Conservation (phyloP, 192 early-diverging fungal species). For the Coemansia sp. region DNA sequence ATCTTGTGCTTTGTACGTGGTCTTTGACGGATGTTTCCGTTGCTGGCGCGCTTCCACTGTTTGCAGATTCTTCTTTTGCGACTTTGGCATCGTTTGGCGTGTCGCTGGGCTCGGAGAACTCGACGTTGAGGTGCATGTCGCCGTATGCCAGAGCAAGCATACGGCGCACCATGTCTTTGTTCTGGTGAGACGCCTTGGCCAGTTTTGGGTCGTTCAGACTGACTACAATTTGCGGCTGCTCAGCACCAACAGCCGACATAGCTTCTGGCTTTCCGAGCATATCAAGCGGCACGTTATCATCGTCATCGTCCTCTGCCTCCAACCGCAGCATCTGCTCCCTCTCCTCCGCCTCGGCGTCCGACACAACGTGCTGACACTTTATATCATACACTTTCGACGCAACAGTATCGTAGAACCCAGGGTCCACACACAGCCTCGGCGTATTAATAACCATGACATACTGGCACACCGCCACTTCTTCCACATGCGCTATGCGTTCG, state of each 20-base stretch:
- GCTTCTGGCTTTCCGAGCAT: not conserved
- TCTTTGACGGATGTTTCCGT: not conserved
- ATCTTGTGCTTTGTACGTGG: not conserved
- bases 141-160: conserved; percentile 28
- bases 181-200: not conserved
- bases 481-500: conserved; percentile 65
- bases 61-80: not conserved
- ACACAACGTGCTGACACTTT: conserved; percentile 61
- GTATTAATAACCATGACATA: conserved; percentile 81
- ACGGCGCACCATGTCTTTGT: conserved; percentile 27
- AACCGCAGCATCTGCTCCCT: not conserved
- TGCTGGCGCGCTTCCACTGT: not conserved
- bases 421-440: conserved; percentile 66
- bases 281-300: conserved; percentile 9
- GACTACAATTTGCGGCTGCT: conserved; percentile 29
- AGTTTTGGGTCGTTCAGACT: conserved; percentile 29
- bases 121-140: conserved; percentile 15
- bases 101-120: conserved; percentile 11
- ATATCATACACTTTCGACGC: conserved; percentile 58
- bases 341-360: conserved; percentile 46
- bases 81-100: not conserved
- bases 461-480: conserved; percentile 68
- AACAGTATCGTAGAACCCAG: conserved; percentile 49
- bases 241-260: not conserved
- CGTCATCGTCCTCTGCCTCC: not conserved